A percentile compares a stretch with the other conserved stretches of the same genome.
Conservation (phyloP, 768 basidiomycete genomes). For the Mycena amicta region DNA sequence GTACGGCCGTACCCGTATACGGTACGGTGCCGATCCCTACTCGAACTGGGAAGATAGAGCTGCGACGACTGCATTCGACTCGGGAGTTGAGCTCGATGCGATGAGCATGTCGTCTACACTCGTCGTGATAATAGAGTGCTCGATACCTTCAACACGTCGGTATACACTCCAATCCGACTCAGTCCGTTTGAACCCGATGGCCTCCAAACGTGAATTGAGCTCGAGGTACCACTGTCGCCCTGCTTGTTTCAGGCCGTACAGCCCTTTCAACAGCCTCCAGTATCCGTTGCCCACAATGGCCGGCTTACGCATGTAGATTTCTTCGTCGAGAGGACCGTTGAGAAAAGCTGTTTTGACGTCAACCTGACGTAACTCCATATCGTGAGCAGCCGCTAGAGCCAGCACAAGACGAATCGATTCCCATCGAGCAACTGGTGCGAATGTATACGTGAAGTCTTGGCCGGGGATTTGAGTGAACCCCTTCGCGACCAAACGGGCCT, state of each 20-base stretch:
- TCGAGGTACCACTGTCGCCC: conserved; percentile 1
- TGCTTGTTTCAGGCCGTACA: conserved; percentile 10
- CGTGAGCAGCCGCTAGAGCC: conserved; percentile 27
- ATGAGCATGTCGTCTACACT: conserved; percentile 19
- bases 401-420: conserved; percentile 20
- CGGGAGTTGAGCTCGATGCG: not conserved
- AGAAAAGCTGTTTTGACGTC: conserved; percentile 38
- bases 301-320: conserved; percentile 39
- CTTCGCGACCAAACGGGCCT: conserved; percentile 6
- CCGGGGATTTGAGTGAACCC: conserved; percentile 33
- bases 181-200: not conserved
- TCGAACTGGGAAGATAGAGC: conserved; percentile 4
- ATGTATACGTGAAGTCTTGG: conserved; percentile 24
- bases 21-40: too few relatives aligned
- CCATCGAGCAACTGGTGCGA: conserved; percentile 5
- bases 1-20: too few relatives aligned
- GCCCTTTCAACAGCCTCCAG: not conserved
- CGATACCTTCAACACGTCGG: not conserved
- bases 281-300: conserved; percentile 18
- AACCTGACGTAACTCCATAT: conserved; percentile 31
- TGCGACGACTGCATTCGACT: conserved; percentile 8
- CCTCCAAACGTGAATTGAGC: not conserved
- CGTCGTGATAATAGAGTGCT: not conserved
- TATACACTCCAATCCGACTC: not conserved
- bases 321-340: conserved; percentile 26